These are phyloP conservation scores for Lumnitzera racemosa DNA, from an alignment of 345 rosid species.

Conservation along the genomic window DNA sequence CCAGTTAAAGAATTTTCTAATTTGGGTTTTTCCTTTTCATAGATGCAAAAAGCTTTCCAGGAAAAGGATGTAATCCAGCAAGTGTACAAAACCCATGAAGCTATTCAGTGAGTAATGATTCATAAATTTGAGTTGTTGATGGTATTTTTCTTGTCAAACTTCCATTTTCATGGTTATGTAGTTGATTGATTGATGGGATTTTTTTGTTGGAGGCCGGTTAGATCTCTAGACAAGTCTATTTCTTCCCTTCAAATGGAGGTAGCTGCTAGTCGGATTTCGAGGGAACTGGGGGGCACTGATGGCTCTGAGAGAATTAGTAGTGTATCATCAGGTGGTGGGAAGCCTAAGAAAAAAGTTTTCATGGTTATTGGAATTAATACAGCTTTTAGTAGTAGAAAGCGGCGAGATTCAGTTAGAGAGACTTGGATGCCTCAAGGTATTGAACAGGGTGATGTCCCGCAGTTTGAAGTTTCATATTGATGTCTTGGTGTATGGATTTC, in stretches of 20 bases:
- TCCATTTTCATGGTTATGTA: background rate
- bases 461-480: background rate
- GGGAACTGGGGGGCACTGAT: slow-evolving; percentile 31
- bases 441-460: background rate
- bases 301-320: slow-evolving; percentile 17
- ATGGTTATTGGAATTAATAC: slow-evolving; percentile 94
- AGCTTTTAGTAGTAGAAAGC: slow-evolving; percentile 92
- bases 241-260: slow-evolving; percentile 64
- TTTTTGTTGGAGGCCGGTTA: slow-evolving; percentile 25
- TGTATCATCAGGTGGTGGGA: slow-evolving; percentile 13
- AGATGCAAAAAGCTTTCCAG: slow-evolving; percentile 24
- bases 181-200: background rate
- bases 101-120: slow-evolving; percentile 60
- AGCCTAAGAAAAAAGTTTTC: slow-evolving; percentile 52
- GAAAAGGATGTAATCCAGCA: slow-evolving; percentile 51
- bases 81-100: slow-evolving; percentile 70
- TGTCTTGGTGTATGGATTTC: slow-evolving; percentile 3
- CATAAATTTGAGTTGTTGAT: background rate
- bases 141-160: background rate
- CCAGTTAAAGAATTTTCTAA: no score
- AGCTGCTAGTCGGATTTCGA: slow-evolving; percentile 51
- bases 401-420: slow-evolving; percentile 92
- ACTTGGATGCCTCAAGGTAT: slow-evolving; percentile 99
- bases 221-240: slow-evolving; percentile 77
- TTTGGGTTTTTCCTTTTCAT: background rate